Percentiles rank a stretch among this genome's conserved stretches.
Conservation (phyloP, 2,329 filamentous ascomycete genomes). For the Tolypocladium inflatum region DNA sequence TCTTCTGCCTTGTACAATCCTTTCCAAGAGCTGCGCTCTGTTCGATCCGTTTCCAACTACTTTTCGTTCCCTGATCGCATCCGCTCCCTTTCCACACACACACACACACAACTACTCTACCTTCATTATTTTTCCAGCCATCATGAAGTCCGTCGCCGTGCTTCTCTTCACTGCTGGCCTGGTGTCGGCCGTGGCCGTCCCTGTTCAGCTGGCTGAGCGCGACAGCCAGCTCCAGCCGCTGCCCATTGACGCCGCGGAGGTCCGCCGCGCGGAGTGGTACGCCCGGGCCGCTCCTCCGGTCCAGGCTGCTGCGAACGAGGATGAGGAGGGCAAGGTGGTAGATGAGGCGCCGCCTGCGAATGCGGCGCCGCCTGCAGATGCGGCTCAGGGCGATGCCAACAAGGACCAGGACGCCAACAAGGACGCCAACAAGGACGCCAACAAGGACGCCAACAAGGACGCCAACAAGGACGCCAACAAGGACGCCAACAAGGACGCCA, state of each 20-base stretch:
- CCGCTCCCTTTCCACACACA: neutral
- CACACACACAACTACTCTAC: neutral
- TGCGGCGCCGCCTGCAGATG: neutral
- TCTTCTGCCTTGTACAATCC: neutral
- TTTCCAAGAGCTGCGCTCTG: constrained; percentile 20
- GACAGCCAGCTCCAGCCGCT: constrained; percentile 1
- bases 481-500: neutral
- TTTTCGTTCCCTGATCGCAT: constrained; percentile 3
- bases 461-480: constrained; percentile 6
- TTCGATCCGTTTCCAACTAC: constrained; percentile 7
- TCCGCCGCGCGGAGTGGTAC: neutral
- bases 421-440: neutral
- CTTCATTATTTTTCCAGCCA: constrained; percentile 1
- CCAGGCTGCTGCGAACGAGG: neutral
- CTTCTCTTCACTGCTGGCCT: constrained; percentile 18
- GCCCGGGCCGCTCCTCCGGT: neutral
- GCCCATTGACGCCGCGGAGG: constrained; percentile 1
- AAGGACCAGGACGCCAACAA: constrained; percentile 7
- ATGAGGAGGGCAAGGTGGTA: neutral
- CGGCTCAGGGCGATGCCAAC: neutral
- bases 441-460: constrained; percentile 8
- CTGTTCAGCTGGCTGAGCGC: constrained; percentile 10
- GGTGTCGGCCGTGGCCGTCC: constrained; percentile 18
- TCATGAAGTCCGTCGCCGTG: constrained; percentile 18
- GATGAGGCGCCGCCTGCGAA: neutral